Conservation (phyloP, 495 filamentous ascomycete genomes). For the Polyplosphaeria fusca region DNA sequence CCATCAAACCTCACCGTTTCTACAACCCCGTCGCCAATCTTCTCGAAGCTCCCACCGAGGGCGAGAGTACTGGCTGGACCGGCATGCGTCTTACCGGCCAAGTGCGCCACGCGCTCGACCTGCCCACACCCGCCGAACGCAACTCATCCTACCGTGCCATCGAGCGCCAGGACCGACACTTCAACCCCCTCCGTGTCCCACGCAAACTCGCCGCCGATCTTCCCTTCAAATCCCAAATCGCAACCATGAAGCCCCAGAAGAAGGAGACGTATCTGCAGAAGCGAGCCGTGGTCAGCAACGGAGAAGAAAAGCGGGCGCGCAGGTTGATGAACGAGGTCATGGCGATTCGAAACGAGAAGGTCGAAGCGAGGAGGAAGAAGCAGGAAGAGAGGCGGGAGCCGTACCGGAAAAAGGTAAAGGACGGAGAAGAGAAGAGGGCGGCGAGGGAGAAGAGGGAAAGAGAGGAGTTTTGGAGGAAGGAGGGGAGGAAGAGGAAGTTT, state of each 20-base stretch:
- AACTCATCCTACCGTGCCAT: slow-evolving; percentile 81
- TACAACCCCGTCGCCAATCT: slow-evolving; percentile 97
- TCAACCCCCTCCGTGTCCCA: slow-evolving; percentile 91
- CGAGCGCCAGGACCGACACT: slow-evolving; percentile 76
- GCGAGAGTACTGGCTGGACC: slow-evolving; percentile 59
- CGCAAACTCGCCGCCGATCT: slow-evolving; percentile 77
- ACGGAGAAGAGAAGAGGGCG: slow-evolving; percentile 74
- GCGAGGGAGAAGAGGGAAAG: slow-evolving; percentile 85
- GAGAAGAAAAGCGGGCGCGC: slow-evolving; percentile 82
- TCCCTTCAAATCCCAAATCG: slow-evolving; percentile 90
- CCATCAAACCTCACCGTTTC: slow-evolving; percentile 88
- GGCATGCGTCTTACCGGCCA: slow-evolving; percentile 94
- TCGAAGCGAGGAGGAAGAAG: slow-evolving; percentile 70
- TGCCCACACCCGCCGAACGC: slow-evolving; percentile 71
- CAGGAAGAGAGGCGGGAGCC: slow-evolving; percentile 79
- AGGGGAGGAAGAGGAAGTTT: slow-evolving; percentile 87
- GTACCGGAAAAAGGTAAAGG: slow-evolving; percentile 75
- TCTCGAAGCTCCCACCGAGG: slow-evolving; percentile 49
- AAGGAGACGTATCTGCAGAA: slow-evolving; percentile 90
- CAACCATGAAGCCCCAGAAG: slow-evolving; percentile 71
- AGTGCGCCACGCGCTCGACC: slow-evolving; percentile 70
- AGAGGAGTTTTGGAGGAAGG: slow-evolving; percentile 87
- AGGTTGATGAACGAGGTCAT: slow-evolving; percentile 92
- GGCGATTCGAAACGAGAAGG: slow-evolving; percentile 86
- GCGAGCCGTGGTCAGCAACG: slow-evolving; percentile 77